phyloP scores from a whole-genome alignment of 148 eudicot species.

The Vaccinium darrowii region DNA sequence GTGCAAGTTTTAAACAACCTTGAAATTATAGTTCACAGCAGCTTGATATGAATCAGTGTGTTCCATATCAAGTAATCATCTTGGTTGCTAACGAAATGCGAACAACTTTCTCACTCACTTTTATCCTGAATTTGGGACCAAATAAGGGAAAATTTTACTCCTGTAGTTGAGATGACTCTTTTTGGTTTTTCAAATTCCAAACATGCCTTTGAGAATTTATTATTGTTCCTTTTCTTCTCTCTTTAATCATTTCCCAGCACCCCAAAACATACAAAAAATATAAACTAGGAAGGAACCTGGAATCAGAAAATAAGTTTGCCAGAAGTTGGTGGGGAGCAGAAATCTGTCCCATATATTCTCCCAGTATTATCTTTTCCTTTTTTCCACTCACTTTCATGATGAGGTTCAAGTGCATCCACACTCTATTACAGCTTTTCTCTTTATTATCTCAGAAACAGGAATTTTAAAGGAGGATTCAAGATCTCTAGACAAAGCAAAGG shows the following conservation, averaged over 20 bases:
- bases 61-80: neutral
- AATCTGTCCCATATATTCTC: neutral
- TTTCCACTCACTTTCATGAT: neutral
- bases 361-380: neutral
- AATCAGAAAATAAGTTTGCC: neutral
- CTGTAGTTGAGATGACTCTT: neutral
- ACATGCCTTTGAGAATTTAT: neutral
- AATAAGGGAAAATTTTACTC: neutral
- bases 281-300: neutral
- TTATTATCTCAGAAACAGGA: slow-evolving; percentile 5
- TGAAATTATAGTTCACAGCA: neutral
- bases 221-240: neutral
- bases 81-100: neutral
- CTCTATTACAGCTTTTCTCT: neutral
- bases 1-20: neutral
- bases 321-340: neutral
- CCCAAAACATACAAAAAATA: neutral
- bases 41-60: neutral
- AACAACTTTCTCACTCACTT: neutral
- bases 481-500: neutral
- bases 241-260: neutral
- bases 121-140: neutral
- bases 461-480: neutral
- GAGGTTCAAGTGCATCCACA: neutral
- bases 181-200: neutral